These are phyloP conservation scores for Haplosporangium sp. DNA, from an alignment of 371 early-diverging fungal genomes.

Conservation along the genomic window DNA sequence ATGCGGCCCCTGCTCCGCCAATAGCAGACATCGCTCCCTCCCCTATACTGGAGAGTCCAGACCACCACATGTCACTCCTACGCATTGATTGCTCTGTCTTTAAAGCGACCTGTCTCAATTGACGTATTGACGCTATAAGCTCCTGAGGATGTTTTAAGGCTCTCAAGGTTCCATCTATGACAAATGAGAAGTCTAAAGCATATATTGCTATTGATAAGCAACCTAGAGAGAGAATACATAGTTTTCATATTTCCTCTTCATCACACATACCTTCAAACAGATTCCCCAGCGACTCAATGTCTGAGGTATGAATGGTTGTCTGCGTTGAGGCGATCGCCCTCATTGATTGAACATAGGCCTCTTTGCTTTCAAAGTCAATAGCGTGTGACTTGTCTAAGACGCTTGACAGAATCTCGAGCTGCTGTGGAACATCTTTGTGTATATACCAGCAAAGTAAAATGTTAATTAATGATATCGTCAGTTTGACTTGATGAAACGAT, in stretches of 20 bases:
- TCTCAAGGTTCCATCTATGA: slow-evolving; percentile 50
- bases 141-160: slow-evolving; percentile 50
- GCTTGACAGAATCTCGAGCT: slow-evolving; percentile 22
- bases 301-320: slow-evolving; percentile 44
- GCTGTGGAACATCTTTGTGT: slow-evolving; percentile 39
- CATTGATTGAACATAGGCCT: slow-evolving; percentile 18
- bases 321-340: slow-evolving; percentile 39
- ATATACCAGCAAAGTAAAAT: not conserved
- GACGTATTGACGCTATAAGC: slow-evolving; percentile 34
- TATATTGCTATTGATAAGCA: not conserved
- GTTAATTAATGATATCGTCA: not conserved
- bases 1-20: slow-evolving; percentile 40
- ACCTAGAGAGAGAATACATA: not conserved
- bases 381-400: slow-evolving; percentile 26
- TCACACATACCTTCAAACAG: slow-evolving; percentile 44
- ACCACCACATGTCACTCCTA: slow-evolving; percentile 41
- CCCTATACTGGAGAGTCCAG: slow-evolving; percentile 35
- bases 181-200: slow-evolving; percentile 48
- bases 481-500: not conserved
- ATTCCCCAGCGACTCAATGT: slow-evolving; percentile 49
- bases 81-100: slow-evolving; percentile 38
- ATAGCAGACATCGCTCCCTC: slow-evolving; percentile 42
- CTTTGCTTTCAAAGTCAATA: slow-evolving; percentile 21
- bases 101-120: slow-evolving; percentile 13
- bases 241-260: not conserved